phyloP scores from a whole-genome alignment of 495 filamentous ascomycete genomes.

The Penicillium dipodomyicola region DNA sequence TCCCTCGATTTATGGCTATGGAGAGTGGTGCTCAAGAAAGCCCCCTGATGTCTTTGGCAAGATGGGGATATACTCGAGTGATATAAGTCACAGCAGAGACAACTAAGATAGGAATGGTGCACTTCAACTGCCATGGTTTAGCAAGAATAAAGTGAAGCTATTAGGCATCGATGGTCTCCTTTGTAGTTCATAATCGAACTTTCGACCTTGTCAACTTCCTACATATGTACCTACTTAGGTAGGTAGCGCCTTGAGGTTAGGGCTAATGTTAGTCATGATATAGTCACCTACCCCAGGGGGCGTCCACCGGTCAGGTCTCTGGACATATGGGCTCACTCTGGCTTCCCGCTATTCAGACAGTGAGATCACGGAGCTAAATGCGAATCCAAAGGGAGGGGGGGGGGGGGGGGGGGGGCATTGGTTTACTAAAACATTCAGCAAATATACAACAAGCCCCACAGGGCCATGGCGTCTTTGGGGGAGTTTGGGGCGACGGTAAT shows the following conservation, averaged over 20 bases:
- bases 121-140: not conserved
- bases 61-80: no score
- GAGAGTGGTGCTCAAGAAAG: no score
- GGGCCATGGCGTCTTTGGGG: no score
- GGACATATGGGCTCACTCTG: slow-evolving; percentile 18
- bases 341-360: not conserved
- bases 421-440: no score
- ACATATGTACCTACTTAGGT: no score
- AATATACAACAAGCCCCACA: no score
- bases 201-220: not conserved
- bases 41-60: no score
- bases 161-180: not conserved
- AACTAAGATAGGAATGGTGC: no score
- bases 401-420: no score
- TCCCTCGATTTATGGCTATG: no score
- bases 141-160: not conserved
- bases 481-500: no score
- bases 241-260: not conserved
- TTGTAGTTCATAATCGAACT: not conserved
- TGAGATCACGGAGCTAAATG: not conserved
- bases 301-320: not conserved
- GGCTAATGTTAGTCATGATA: slow-evolving; percentile 7
- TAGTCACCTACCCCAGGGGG: not conserved
- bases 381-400: not conserved
- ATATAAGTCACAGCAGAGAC: no score